phyloP scores from a whole-genome alignment of 495 filamentous ascomycete species.

The Xanthoparmelia taractica region DNA sequence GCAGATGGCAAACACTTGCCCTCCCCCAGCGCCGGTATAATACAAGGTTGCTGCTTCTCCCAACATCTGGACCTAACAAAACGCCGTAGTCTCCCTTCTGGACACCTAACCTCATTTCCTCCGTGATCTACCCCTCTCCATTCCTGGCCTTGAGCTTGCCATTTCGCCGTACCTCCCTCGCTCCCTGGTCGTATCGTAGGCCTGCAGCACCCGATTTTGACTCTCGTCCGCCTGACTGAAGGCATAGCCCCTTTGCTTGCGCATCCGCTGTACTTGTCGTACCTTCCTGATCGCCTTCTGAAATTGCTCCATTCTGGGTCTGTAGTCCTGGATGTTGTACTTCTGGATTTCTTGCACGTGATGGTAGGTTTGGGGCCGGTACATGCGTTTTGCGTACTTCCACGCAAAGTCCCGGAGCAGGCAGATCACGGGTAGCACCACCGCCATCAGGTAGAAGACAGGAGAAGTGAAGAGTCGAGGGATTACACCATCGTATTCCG shows the following conservation, averaged over 20 bases:
- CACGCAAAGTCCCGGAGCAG: conserved; percentile 79
- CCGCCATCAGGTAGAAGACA: conserved; percentile 80
- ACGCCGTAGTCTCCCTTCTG: conserved; percentile 2
- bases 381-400: conserved; percentile 91
- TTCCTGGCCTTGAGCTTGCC: conserved; percentile 55
- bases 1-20: conserved; percentile 5
- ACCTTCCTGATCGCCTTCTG: conserved; percentile 99
- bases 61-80: too few relatives aligned
- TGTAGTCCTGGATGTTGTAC: conserved; percentile 98
- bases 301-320: conserved; percentile 99
- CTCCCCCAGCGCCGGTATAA: conserved; percentile 14
- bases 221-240: conserved; percentile 97
- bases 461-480: conserved; percentile 72
- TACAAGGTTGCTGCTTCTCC: conserved; percentile 1
- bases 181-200: conserved; percentile 91
- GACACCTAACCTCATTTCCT: conserved; percentile 16
- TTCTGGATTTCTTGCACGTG: conserved; percentile 99
- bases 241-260: conserved; percentile 96
- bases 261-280: conserved; percentile 96
- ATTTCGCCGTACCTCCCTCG: conserved; percentile 95
- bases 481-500: conserved; percentile 78
- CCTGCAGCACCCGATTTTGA: conserved; percentile 85
- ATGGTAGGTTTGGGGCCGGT: conserved; percentile 90
- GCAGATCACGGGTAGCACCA: conserved; percentile 74
- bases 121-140: conserved; percentile 27